Conservation (phyloP, 139 green algal genomes). For the Tetraselmis striata region DNA sequence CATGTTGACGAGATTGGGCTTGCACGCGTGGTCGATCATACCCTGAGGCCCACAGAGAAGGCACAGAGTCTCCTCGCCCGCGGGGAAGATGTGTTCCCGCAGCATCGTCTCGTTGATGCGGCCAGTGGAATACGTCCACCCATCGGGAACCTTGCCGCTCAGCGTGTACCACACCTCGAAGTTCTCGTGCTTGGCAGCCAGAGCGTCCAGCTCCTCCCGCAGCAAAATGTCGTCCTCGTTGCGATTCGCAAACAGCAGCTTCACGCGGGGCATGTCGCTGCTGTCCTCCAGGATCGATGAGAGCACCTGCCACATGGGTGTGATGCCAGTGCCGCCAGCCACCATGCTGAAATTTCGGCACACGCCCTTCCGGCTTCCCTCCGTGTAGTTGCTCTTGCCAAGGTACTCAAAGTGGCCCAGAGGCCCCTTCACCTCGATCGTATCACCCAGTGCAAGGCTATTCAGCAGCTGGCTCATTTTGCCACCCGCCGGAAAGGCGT, state of each 20-base stretch:
- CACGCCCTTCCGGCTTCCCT: slow-evolving; percentile 17
- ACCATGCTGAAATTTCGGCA: slow-evolving; percentile 75
- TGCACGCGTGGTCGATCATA: slow-evolving; percentile 87
- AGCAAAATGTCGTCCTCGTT: slow-evolving; percentile 92
- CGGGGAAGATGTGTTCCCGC: slow-evolving; percentile 54
- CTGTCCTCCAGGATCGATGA: slow-evolving; percentile 71
- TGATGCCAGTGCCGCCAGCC: slow-evolving; percentile 89
- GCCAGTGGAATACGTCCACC: slow-evolving; percentile 65
- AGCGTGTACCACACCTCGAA: slow-evolving; percentile 61
- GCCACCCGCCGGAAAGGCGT: slow-evolving; percentile 75
- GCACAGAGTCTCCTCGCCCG: slow-evolving; percentile 40
- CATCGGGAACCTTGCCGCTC: slow-evolving; percentile 19
- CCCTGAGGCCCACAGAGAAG: slow-evolving; percentile 85
- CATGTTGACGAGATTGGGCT: slow-evolving; percentile 65
- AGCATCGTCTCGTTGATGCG: slow-evolving; percentile 79
- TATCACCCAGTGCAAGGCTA: slow-evolving; percentile 74
- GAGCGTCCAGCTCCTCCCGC: slow-evolving; percentile 75
- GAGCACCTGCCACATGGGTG: slow-evolving; percentile 46
- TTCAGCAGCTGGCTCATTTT: slow-evolving; percentile 73
- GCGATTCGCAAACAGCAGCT: slow-evolving; percentile 92
- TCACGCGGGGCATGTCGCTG: slow-evolving; percentile 71
- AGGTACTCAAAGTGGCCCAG: slow-evolving; percentile 87
- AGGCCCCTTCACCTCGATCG: slow-evolving; percentile 86
- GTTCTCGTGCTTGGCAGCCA: slow-evolving; percentile 51
- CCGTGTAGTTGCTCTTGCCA: slow-evolving; percentile 45